Percentiles rank a stretch among this genome's conserved stretches.
Evolutionary conservation across 2,329 filamentous ascomycete genomes (phyloP).

Genomic region (Boeremia exigua): DNA sequence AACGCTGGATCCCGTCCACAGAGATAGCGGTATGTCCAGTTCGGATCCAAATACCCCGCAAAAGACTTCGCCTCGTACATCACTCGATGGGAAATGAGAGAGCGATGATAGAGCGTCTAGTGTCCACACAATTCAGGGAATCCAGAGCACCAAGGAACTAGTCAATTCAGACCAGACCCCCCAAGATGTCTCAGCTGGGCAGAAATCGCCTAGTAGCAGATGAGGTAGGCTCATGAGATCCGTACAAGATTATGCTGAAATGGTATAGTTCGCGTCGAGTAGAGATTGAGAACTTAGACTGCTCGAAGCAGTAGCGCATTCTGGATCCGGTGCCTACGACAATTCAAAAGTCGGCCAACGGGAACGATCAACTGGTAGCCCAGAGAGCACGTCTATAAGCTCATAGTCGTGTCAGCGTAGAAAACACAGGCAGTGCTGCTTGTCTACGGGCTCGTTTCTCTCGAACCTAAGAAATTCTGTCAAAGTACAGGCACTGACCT

Average conservation of each 20-base stretch:
- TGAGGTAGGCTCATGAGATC: neutral
- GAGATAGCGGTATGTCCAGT: neutral
- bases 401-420: too few species aligned
- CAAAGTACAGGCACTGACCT: neutral
- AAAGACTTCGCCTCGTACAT: neutral
- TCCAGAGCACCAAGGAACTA: neutral
- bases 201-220: neutral
- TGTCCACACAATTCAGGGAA: neutral
- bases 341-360: neutral
- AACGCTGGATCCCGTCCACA: neutral
- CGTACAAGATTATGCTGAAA: neutral
- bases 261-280: neutral
- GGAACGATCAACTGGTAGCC: neutral
- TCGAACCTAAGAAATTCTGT: too few species aligned
- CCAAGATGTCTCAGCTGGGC: neutral
- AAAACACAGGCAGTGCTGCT: too few species aligned
- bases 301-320: neutral
- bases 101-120: too few species aligned
- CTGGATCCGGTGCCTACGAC: neutral
- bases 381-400: neutral
- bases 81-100: neutral
- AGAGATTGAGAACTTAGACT: neutral
- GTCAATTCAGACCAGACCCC: neutral
- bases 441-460: too few species aligned
- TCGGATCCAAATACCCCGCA: neutral